A percentile compares a stretch with the other conserved stretches of the same genome.
These are phyloP conservation scores for Dryas alaskensis DNA, from an alignment of 306 rosid genomes.

Conservation along the genomic window DNA sequence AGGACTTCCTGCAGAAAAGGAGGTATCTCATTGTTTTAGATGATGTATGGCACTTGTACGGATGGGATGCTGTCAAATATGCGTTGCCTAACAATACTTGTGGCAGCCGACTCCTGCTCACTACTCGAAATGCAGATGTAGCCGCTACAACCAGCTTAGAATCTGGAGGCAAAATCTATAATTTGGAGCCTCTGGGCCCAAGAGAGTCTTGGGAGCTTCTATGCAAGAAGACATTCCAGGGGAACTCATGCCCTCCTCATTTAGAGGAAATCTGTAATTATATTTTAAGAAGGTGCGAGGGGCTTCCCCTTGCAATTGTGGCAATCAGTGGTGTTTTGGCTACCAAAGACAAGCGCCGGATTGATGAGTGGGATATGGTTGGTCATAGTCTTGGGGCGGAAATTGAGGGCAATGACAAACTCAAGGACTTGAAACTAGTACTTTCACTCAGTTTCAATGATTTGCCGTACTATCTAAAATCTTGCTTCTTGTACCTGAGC, in stretches of 20 bases:
- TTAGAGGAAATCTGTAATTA: conserved; percentile 30
- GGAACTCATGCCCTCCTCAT: conserved; percentile 43
- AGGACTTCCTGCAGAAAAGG: conserved; percentile 37
- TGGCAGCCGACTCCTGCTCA: conserved; percentile 49
- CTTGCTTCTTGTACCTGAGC: conserved; percentile 47
- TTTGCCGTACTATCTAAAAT: conserved; percentile 56
- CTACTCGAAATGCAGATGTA: conserved; percentile 42
- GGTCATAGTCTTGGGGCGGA: conserved; percentile 38
- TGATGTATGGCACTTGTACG: conserved; percentile 45
- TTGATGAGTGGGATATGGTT: conserved; percentile 47
- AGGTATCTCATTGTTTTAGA: conserved; percentile 53
- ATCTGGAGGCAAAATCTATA: conserved; percentile 38
- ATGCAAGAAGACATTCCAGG: conserved; percentile 47
- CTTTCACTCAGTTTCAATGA: conserved; percentile 53
- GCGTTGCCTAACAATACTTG: conserved; percentile 42
- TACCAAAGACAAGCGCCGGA: conserved; percentile 41
- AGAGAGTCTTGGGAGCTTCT: conserved; percentile 47
- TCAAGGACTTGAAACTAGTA: conserved; percentile 43
- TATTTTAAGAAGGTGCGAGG: conserved; percentile 49
- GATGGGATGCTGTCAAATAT: conserved; percentile 53
- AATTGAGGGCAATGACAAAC: conserved; percentile 48
- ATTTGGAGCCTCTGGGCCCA: conserved; percentile 39
- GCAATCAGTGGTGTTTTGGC: conserved; percentile 57
- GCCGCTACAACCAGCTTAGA: conserved; percentile 35
- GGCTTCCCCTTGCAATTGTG: conserved; percentile 65